Evolutionary conservation across 345 rosid genomes (phyloP).

Genomic region (Linum trigynum): DNA sequence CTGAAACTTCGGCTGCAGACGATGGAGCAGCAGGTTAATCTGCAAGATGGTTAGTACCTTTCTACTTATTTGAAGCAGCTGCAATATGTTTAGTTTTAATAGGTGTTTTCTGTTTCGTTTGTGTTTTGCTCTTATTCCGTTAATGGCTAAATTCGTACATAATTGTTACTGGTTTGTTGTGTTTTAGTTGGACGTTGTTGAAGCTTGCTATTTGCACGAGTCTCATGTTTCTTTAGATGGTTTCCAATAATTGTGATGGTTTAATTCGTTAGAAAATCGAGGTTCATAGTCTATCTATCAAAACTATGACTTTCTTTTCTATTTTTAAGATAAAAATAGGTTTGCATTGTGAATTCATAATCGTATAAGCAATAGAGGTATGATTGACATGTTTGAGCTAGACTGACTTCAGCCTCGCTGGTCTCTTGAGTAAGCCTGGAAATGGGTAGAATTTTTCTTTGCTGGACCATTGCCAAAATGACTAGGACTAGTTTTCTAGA

Average conservation of each 20-base stretch:
- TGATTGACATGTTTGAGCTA: background rate
- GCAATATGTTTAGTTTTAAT: background rate
- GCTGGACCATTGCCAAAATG: background rate
- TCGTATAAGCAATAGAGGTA: background rate
- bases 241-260: background rate
- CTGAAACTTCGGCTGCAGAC: constrained; percentile 82
- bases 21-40: constrained; percentile 74
- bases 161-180: background rate
- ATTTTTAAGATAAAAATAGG: background rate
- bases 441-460: background rate
- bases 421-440: background rate
- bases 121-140: background rate
- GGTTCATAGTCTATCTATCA: background rate
- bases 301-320: background rate
- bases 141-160: background rate
- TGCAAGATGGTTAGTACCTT: constrained; percentile 71
- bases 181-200: background rate
- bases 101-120: background rate
- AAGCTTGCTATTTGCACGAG: background rate
- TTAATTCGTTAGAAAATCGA: background rate
- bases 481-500: background rate
- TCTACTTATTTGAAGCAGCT: background rate
- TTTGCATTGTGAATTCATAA: background rate
- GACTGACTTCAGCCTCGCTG: background rate
- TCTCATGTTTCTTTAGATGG: background rate